Base-by-base conservation (phyloP, 495 filamentous ascomycete genomes). In the Podospora australis region DNA sequence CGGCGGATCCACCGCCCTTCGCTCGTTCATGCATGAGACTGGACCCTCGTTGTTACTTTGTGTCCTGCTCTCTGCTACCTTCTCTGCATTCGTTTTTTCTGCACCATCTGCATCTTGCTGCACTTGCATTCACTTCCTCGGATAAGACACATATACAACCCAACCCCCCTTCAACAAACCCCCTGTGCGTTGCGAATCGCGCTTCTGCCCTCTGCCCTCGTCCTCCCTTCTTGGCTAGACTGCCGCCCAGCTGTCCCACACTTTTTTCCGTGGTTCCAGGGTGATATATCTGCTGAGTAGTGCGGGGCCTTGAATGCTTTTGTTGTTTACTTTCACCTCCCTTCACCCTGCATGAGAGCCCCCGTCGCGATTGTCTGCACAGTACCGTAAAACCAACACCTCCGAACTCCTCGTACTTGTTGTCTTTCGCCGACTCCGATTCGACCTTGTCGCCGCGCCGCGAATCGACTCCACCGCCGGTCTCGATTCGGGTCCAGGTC, bases 21-120 rank as follows among this genome's bases (percentile, higher is more conserved):
- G 43, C 44, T 60, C 56, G 56, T 64, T 60, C 56, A 62, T 64
- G 59, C 59, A 60, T 42, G 49, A 60, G 46, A 54, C 57, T 36
- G 32, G 32, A 36, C 21, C 54, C 49, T 63, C 59, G 50, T 44
- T 50, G 36, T 39, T 49, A 50, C 41, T 41, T 54, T 48, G 30
- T 44, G 25, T n/a, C 44, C 24, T 48, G 54, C 41, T 45, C 29
- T 56, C 58, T 52, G 52, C 55, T 38, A 41, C 44, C 57, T 56
- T 53, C 51, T 53, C 54, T 55, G 58, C 48, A 53, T 47, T 50
- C 52, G 48, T 48, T 39, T 46, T 47, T 44, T 45, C 54, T 50
- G 48, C 47, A 41, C 23, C 47, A 26, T 30, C 44, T 40, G 47
- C 51, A 13, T 10, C 26, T 43, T 47, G 29, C 36, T 26, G 16